phyloP scores from a whole-genome alignment of 2,329 filamentous ascomycete genomes.

The Colletotrichum lupini region DNA sequence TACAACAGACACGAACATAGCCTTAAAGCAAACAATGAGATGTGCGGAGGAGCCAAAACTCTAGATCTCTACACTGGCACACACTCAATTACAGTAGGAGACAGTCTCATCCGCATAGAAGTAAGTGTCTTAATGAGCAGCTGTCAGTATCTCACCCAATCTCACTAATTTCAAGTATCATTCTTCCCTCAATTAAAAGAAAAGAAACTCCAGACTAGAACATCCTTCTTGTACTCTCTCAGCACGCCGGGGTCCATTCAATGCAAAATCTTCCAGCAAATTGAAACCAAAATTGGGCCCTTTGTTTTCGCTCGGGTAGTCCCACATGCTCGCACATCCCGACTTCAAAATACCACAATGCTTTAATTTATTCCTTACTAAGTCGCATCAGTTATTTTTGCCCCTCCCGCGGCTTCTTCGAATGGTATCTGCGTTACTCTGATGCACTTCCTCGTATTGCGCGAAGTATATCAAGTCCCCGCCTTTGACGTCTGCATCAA shows the following conservation, averaged over 20 bases:
- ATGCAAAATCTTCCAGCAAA: too few species aligned
- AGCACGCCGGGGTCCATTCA: too few species aligned
- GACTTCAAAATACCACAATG: background rate
- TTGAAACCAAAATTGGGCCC: too few species aligned
- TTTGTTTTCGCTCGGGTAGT: background rate
- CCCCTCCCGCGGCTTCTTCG: slow-evolving; percentile 7
- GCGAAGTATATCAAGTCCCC: slow-evolving; percentile 32
- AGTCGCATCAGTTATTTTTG: background rate
- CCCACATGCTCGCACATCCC: background rate
- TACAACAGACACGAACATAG: background rate
- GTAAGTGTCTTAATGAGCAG: too few species aligned
- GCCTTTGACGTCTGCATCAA: slow-evolving; percentile 20
- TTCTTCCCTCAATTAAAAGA: too few species aligned
- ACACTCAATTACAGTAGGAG: background rate
- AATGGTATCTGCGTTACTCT: slow-evolving; percentile 24
- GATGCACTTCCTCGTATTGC: slow-evolving; percentile 33
- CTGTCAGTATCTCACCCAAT: too few species aligned
- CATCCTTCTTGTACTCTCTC: too few species aligned
- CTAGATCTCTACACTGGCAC: background rate
- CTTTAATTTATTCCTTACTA: background rate
- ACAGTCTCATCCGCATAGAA: too few species aligned
- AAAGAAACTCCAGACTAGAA: too few species aligned
- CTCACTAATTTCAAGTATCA: too few species aligned
- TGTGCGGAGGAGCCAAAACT: background rate
- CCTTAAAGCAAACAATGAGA: background rate